phyloP scores from a whole-genome alignment of 768 basidiomycete genomes.

The Dioszegia crocea region DNA sequence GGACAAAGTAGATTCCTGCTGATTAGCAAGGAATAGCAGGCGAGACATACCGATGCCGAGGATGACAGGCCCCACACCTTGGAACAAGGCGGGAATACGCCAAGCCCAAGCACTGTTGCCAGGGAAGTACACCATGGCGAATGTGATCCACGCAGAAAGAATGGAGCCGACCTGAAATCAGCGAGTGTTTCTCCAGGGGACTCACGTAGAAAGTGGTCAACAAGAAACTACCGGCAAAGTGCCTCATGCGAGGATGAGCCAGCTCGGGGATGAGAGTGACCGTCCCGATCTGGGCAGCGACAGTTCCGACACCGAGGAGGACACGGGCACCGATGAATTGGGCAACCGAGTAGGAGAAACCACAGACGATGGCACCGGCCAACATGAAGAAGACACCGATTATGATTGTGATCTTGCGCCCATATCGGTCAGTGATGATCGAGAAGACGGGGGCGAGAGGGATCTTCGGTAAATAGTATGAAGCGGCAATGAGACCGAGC shows the following conservation, averaged over 20 bases:
- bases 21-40: too few relatives aligned
- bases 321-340: constrained; percentile 27
- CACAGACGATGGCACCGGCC: constrained; percentile 17
- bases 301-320: constrained; percentile 51
- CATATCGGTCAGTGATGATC: constrained; percentile 18
- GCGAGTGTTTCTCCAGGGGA: not conserved
- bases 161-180: constrained; percentile 20
- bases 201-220: constrained; percentile 8
- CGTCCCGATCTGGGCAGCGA: constrained; percentile 57
- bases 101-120: constrained; percentile 20
- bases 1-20: constrained; percentile 12
- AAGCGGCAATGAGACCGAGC: constrained; percentile 29
- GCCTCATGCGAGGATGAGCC: constrained; percentile 7
- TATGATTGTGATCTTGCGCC: constrained; percentile 12
- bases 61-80: constrained; percentile 25
- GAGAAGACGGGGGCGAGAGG: constrained; percentile 13
- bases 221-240: constrained; percentile 8
- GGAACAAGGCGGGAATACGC: constrained; percentile 23
- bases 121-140: constrained; percentile 29
- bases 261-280: constrained; percentile 7
- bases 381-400: constrained; percentile 28
- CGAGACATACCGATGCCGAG: constrained; percentile 18
- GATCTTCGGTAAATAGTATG: constrained; percentile 26
- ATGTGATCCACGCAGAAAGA: constrained; percentile 27
- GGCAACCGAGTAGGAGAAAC: constrained; percentile 13